Conservation (phyloP, 2,329 filamentous ascomycete species). For the Alternaria sp. region DNA sequence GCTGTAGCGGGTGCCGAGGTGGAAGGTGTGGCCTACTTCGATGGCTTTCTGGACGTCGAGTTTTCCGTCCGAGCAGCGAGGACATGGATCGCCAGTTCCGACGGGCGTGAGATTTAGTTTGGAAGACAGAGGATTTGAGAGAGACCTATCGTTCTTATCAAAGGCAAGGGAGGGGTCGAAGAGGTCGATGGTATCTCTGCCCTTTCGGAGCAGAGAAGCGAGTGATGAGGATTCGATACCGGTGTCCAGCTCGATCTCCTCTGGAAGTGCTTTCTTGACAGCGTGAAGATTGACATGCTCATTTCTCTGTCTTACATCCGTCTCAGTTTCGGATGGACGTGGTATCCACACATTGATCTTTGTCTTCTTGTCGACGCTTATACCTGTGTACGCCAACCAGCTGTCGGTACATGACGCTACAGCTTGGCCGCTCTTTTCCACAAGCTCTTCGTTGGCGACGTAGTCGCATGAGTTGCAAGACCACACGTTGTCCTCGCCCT, state of each 20-base stretch:
- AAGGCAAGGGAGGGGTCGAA: slow-evolving; percentile 23
- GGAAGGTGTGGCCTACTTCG: slow-evolving; percentile 94
- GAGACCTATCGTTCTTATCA: background rate
- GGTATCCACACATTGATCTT: slow-evolving; percentile 65
- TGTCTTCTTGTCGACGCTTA: slow-evolving; percentile 70
- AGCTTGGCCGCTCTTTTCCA: slow-evolving; percentile 49
- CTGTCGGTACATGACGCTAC: slow-evolving; percentile 20
- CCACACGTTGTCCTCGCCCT: slow-evolving; percentile 86
- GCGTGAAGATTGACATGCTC: slow-evolving; percentile 64
- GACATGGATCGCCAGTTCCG: slow-evolving; percentile 73
- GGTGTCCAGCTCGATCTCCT: slow-evolving; percentile 71
- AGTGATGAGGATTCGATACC: slow-evolving; percentile 61
- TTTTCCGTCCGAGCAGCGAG: slow-evolving; percentile 68
- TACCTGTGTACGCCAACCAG: slow-evolving; percentile 63
- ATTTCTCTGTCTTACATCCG: slow-evolving; percentile 13
- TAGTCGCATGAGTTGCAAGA: slow-evolving; percentile 76
- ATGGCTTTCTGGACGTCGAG: slow-evolving; percentile 76
- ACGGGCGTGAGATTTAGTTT: slow-evolving; percentile 67
- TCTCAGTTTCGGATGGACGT: background rate
- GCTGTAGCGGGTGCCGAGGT: slow-evolving; percentile 89
- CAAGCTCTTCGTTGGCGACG: slow-evolving; percentile 88
- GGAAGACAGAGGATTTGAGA: slow-evolving; percentile 6
- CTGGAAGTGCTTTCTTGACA: slow-evolving; percentile 63
- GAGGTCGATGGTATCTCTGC: slow-evolving; percentile 21
- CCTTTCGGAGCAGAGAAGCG: slow-evolving; percentile 24